phyloP scores from a whole-genome alignment of 306 rosid species.

The Cicer yamashitae region DNA sequence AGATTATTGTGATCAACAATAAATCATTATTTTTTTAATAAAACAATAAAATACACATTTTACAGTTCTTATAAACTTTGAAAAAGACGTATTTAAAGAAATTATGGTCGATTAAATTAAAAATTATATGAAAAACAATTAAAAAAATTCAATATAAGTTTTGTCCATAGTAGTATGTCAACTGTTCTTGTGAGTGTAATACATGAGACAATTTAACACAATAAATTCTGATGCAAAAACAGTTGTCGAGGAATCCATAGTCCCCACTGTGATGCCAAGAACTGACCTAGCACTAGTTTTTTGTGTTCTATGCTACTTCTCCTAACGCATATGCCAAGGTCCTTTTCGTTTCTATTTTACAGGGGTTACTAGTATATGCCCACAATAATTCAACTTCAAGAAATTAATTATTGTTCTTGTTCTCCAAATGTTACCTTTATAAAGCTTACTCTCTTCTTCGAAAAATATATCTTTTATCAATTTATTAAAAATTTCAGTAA shows the following conservation, averaged over 20 bases:
- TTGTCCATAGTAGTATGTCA: not conserved
- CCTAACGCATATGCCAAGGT: conserved; percentile 45
- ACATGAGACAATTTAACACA: not conserved
- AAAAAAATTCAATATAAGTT: not conserved
- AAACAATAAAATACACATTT: no score
- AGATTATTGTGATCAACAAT: not conserved
- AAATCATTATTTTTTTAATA: no score
- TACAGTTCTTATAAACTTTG: no score
- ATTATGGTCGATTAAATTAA: no score
- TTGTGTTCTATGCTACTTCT: conserved; percentile 29
- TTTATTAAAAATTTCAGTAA: not conserved
- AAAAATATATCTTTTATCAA: not conserved
- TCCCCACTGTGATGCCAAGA: conserved; percentile 58
- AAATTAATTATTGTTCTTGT: conserved; percentile 3
- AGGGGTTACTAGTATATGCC: conserved; percentile 38
- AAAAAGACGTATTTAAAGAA: no score
- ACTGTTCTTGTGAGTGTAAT: not conserved
- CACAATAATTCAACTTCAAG: conserved; percentile 38
- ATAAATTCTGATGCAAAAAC: conserved; percentile 35
- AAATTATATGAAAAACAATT: not conserved
- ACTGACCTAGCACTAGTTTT: conserved; percentile 48
- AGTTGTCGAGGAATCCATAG: conserved; percentile 48
- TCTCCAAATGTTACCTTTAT: not conserved
- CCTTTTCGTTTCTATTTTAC: conserved; percentile 28
- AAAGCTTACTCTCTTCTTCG: not conserved